Evolutionary conservation across 2,329 filamentous ascomycete genomes (phyloP).

Genomic region (Furcasterigmium furcatum): DNA sequence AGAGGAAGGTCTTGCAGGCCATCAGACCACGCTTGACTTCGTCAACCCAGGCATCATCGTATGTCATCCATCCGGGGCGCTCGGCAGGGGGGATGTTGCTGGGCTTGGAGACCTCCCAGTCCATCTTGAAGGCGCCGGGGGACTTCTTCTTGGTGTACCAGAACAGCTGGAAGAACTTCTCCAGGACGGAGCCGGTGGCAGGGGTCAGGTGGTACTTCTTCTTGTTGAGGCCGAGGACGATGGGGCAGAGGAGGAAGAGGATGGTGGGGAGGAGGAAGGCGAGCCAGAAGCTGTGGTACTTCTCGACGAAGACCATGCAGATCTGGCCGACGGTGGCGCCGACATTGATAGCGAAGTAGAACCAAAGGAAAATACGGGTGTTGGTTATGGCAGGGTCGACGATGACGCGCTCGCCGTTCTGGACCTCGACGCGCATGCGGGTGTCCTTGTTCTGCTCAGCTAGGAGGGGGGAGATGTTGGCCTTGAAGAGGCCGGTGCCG

Average conservation of each 20-base stretch:
- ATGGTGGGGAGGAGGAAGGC: conserved; percentile 65
- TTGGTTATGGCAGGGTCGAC: conserved; percentile 68
- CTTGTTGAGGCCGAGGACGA: conserved; percentile 59
- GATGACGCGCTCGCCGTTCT: conserved; percentile 63
- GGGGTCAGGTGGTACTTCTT: conserved; percentile 58
- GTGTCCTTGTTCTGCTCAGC: conserved; percentile 66
- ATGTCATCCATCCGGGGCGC: conserved; percentile 73
- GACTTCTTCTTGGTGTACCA: conserved; percentile 59
- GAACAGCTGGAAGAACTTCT: conserved; percentile 63
- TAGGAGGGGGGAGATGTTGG: conserved; percentile 71
- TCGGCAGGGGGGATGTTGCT: conserved; percentile 51
- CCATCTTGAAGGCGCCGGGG: conserved; percentile 58
- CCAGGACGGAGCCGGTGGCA: conserved; percentile 69
- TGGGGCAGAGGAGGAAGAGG: conserved; percentile 60
- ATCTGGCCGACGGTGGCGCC: conserved; percentile 60
- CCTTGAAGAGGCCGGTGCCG: conserved; percentile 79
- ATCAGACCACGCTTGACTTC: conserved; percentile 68
- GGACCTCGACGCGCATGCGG: conserved; percentile 52
- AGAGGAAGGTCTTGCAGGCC: conserved; percentile 70
- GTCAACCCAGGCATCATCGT: conserved; percentile 81
- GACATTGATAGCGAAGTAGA: conserved; percentile 58
- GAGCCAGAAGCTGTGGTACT: conserved; percentile 74
- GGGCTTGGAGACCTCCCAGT: conserved; percentile 70
- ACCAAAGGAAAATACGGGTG: conserved; percentile 65
- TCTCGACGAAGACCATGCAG: conserved; percentile 70